Evolutionary conservation across 1,284 basidiomycete genomes (phyloP), one percentile per base, ranked within the genome.

Genomic region (Austroboletus olivaceoglutinosus): DNA sequence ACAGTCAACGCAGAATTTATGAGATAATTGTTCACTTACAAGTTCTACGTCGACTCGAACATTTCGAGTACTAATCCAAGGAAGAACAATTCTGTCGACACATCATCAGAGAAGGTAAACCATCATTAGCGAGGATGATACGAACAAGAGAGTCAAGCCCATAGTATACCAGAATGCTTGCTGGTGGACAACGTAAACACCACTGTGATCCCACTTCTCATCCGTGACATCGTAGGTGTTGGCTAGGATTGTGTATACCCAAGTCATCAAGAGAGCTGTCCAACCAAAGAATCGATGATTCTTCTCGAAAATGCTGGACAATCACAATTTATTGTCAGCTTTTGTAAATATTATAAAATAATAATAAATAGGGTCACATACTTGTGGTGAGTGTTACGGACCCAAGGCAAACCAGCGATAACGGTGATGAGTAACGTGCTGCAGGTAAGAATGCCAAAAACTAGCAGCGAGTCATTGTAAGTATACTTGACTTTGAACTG

Each of bases 211-310:
- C 83, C 84, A 89, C 19, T 73, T 68, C 47, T 70, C 73, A 27
- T 76, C 81, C 18, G 64, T 56, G 6, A 75, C 62, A 58, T 86
- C 73, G 57, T 80, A 89, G 34, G 75, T 76, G 58, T 86, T 85
- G 29, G 77, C 77, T 42, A 86, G 70, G 46, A 88, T 79, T 16
- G 85, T 82, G 69, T 85, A 86, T 2, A 75, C 70, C 83, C 82
- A 86, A 29, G 81, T 86, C 56, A 76, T 73, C 53, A 81, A 63
- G 18, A 89, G 71, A 33, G 78, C 76, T 22, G 77, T 70, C 87
- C 88, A 90, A 36, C 87, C 88, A 47, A 84, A 75, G 65, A 89
- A 89, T 22, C 88, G 82, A 65, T 89, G 86, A 54, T 85, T 80
- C 43, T 84, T 77, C 64, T 89, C 87, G 59, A 88, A 88, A 23